Conservation (phyloP, 805 yeast species). For the Wickerhamiella kazuoi region DNA sequence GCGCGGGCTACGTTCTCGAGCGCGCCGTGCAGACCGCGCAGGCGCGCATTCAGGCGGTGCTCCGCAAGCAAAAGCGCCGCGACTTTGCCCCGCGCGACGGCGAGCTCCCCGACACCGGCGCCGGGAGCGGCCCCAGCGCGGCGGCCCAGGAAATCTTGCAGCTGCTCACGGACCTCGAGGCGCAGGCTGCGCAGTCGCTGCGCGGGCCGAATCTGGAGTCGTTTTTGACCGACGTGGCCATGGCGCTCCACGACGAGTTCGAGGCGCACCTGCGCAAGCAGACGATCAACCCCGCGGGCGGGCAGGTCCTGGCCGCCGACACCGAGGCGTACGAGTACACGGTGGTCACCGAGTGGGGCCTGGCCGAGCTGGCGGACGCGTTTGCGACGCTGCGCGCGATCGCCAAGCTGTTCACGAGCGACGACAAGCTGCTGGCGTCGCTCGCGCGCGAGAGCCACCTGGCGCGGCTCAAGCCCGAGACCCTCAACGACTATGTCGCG, state of each 20-base stretch:
- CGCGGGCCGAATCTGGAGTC: constrained; percentile 32
- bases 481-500: constrained; percentile 8
- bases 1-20: constrained; percentile 47
- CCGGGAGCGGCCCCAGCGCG: constrained; percentile 44
- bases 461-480: constrained; percentile 40
- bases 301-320: constrained; percentile 65
- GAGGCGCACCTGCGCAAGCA: constrained; percentile 59
- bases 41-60: constrained; percentile 30
- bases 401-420: constrained; percentile 71
- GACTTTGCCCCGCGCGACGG: constrained; percentile 43
- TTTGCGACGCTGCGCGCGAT: constrained; percentile 63
- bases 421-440: constrained; percentile 59
- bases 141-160: constrained; percentile 48
- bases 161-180: constrained; percentile 30
- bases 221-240: constrained; percentile 40
- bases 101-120: neutral
- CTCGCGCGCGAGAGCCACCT: constrained; percentile 68
- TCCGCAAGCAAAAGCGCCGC: constrained; percentile 53
- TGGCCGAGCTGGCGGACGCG: constrained; percentile 40
- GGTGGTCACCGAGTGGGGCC: constrained; percentile 47
- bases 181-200: constrained; percentile 24
- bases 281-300: constrained; percentile 67
- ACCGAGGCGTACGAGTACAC: constrained; percentile 52
- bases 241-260: constrained; percentile 37
- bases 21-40: constrained; percentile 40